phyloP scores from a whole-genome alignment of 139 green algal genomes.

The Chlorella sp. region DNA sequence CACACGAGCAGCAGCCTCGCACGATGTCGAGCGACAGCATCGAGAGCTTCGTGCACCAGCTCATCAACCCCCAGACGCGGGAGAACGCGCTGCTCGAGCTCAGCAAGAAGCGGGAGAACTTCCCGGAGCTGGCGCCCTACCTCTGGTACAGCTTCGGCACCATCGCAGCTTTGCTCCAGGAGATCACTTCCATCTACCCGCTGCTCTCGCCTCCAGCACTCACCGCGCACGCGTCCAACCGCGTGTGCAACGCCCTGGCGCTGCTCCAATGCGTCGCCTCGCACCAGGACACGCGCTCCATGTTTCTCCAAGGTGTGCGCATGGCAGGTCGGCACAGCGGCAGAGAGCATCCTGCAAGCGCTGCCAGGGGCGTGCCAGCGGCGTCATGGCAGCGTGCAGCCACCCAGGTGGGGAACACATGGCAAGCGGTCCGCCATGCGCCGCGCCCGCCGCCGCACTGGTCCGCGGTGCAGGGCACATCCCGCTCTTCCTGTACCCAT shows the following conservation, averaged over 20 bases:
- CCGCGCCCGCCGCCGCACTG: no score
- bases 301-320: conserved; percentile 87
- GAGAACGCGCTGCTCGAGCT: conserved; percentile 97
- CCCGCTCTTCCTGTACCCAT: conserved; percentile 97
- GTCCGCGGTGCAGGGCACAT: conserved; percentile 77
- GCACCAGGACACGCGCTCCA: conserved; percentile 85
- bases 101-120: conserved; percentile 94
- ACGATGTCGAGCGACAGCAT: no score
- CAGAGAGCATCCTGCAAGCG: no score
- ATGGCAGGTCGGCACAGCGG: no score
- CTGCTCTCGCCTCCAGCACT: conserved; percentile 86
- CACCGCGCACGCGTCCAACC: conserved; percentile 91
- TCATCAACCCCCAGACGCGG: conserved; percentile 50
- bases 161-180: conserved; percentile 91
- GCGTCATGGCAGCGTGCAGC: no score
- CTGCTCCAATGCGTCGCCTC: conserved; percentile 97
- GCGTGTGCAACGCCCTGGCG: conserved; percentile 96
- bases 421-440: no score
- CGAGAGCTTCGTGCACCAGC: conserved; percentile 40
- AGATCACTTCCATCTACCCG: conserved; percentile 97
- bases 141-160: conserved; percentile 97
- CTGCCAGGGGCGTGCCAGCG: no score
- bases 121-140: conserved; percentile 91
- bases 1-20: no score
- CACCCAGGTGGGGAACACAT: neutral